Evolutionary conservation across 2,329 filamentous ascomycete species (phyloP).

Genomic region (Penicillium rolfsii): DNA sequence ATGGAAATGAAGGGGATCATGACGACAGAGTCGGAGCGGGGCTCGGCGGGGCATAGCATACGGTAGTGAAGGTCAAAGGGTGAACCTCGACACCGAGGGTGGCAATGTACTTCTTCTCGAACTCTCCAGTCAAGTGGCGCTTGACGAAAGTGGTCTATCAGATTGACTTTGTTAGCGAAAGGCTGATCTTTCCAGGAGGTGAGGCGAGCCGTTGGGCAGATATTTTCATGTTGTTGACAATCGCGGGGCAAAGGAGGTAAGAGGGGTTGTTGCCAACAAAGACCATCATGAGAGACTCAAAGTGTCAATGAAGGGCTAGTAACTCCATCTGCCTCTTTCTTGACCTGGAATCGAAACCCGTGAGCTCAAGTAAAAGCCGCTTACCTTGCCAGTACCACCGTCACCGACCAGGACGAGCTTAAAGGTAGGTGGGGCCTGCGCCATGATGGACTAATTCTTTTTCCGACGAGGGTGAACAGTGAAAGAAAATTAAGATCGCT

Average conservation of each 20-base stretch:
- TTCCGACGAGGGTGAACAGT: constrained; percentile 24
- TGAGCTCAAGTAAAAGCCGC: constrained; percentile 36
- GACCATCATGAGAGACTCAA: constrained; percentile 14
- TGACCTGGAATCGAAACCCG: constrained; percentile 6
- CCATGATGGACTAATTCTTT: constrained; percentile 58
- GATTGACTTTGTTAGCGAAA: constrained; percentile 31
- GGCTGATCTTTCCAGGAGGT: constrained; percentile 13
- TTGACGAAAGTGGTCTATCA: constrained; percentile 98
- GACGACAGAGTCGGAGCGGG: constrained; percentile 32
- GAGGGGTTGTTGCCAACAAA: constrained; percentile 6
- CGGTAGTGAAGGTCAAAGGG: constrained; percentile 95
- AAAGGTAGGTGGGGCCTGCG: constrained; percentile 74
- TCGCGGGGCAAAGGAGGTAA: constrained; percentile 27
- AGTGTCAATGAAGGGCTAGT: not conserved
- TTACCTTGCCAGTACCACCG: constrained; percentile 98
- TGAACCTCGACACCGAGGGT: constrained; percentile 99
- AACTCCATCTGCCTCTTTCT: constrained; percentile 2
- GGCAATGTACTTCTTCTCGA: constrained; percentile 99
- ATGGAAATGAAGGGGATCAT: not conserved
- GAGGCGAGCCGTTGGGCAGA: constrained; percentile 30
- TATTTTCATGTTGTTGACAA: constrained; percentile 36
- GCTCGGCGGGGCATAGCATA: constrained; percentile 72
- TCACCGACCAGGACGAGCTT: constrained; percentile 99
- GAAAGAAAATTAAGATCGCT: constrained; percentile 19
- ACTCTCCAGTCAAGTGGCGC: constrained; percentile 99